These are phyloP conservation scores for Candida montana DNA, from an alignment of 805 yeast species.

Conservation along the genomic window DNA sequence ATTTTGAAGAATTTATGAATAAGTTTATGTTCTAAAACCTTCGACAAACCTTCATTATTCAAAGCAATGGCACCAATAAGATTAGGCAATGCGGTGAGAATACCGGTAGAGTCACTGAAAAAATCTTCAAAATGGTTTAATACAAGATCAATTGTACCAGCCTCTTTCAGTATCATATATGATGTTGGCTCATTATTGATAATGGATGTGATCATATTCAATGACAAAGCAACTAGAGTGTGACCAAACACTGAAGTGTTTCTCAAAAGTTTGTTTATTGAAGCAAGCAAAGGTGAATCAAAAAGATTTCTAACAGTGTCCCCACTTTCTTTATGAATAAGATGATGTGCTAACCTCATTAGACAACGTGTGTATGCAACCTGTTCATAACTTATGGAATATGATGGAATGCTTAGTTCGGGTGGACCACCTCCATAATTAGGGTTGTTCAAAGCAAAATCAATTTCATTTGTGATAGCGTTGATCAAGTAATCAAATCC, in stretches of 20 bases:
- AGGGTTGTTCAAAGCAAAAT: slow-evolving; percentile 57
- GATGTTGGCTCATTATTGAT: slow-evolving; percentile 92
- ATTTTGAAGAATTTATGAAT: slow-evolving; percentile 43
- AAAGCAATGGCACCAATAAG: slow-evolving; percentile 79
- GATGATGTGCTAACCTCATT: slow-evolving; percentile 55
- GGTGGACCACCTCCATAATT: slow-evolving; percentile 56
- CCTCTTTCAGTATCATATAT: slow-evolving; percentile 71
- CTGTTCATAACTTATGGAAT: slow-evolving; percentile 53
- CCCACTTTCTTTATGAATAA: slow-evolving; percentile 71
- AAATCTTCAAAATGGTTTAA: slow-evolving; percentile 51
- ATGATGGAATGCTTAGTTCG: slow-evolving; percentile 42
- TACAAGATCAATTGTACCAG: slow-evolving; percentile 62
- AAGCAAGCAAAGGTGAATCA: slow-evolving; percentile 71
- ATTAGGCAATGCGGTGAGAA: slow-evolving; percentile 61
- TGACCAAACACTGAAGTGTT: slow-evolving; percentile 64
- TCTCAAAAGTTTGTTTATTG: slow-evolving; percentile 52
- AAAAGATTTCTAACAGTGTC: slow-evolving; percentile 80
- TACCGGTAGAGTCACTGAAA: slow-evolving; percentile 52
- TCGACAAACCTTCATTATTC: slow-evolving; percentile 63
- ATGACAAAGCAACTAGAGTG: slow-evolving; percentile 50
- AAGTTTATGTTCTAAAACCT: slow-evolving; percentile 39
- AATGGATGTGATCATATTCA: slow-evolving; percentile 62
- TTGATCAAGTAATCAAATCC: slow-evolving; percentile 65
- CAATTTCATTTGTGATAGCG: slow-evolving; percentile 57
- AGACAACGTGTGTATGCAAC: slow-evolving; percentile 53